These are phyloP conservation scores for Cymbidium sinense DNA, from an alignment of 106 monocot genomes.

Conservation along the genomic window DNA sequence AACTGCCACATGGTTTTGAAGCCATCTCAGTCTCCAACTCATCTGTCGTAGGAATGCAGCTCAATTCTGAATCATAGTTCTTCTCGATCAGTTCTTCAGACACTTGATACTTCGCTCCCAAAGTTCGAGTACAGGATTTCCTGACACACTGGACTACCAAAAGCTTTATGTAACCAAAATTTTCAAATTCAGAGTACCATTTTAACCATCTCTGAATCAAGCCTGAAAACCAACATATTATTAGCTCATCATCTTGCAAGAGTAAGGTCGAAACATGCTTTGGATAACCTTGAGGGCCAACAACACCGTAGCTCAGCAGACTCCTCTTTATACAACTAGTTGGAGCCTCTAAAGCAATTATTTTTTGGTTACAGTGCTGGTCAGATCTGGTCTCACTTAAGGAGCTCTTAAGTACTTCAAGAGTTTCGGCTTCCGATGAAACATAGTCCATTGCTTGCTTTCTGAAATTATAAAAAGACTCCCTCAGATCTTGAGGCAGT, in stretches of 20 bases:
- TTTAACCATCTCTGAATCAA: conserved; percentile 64
- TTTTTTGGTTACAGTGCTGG: not conserved
- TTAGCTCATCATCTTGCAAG: conserved; percentile 72
- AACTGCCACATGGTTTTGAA: not conserved
- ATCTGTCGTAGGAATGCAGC: conserved; percentile 38
- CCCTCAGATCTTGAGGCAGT: conserved; percentile 57
- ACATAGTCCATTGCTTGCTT: conserved; percentile 50
- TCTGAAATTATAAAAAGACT: conserved; percentile 70
- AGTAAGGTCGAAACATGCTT: conserved; percentile 54
- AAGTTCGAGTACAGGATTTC: conserved; percentile 77
- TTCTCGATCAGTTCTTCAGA: conserved; percentile 70
- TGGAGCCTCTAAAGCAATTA: conserved; percentile 60
- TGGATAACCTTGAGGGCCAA: conserved; percentile 53
- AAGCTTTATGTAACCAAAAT: conserved; percentile 59
- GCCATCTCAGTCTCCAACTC: conserved; percentile 32
- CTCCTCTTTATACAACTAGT: conserved; percentile 32
- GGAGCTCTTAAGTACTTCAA: conserved; percentile 27
- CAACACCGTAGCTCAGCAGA: conserved; percentile 61
- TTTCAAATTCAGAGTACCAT: conserved; percentile 63
- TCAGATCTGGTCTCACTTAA: not conserved
- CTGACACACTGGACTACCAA: conserved; percentile 47
- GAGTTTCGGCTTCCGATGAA: conserved; percentile 48
- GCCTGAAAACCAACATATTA: conserved; percentile 81
- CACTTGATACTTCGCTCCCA: conserved; percentile 73
- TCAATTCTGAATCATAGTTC: conserved; percentile 47